Conservation (phyloP, 2,329 filamentous ascomycete genomes). For the Magnaporthales sp. region DNA sequence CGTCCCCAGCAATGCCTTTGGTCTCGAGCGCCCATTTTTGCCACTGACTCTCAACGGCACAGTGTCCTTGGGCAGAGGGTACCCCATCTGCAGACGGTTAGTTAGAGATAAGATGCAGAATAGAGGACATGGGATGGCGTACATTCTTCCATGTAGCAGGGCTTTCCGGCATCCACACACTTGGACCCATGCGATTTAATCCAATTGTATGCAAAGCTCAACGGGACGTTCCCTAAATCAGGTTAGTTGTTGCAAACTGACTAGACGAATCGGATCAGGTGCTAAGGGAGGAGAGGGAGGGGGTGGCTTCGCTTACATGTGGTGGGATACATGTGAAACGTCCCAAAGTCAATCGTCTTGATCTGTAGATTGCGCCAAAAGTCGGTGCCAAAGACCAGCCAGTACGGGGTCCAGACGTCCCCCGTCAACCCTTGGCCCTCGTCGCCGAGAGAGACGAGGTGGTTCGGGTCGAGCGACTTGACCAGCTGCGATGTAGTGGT, state of each 20-base stretch:
- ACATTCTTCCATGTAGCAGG: constrained; percentile 32
- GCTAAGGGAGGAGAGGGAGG: no score
- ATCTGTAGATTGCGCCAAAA: constrained; percentile 42
- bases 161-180: constrained; percentile 28
- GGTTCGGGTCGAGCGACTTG: constrained; percentile 49
- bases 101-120: background rate
- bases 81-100: constrained; percentile 13
- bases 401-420: constrained; percentile 20
- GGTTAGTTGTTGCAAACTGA: background rate
- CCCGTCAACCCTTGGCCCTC: constrained; percentile 28
- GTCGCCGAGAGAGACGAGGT: constrained; percentile 56
- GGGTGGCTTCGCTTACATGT: constrained; percentile 19
- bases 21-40: constrained; percentile 22
- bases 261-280: background rate
- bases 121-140: constrained; percentile 12
- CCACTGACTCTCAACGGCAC: constrained; percentile 18
- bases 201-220: constrained; percentile 27
- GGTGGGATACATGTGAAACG: constrained; percentile 28
- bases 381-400: constrained; percentile 40
- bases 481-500: constrained; percentile 47
- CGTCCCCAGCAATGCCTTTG: constrained; percentile 24
- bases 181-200: constrained; percentile 26
- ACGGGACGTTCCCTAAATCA: constrained; percentile 18
- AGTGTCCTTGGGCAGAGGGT: constrained; percentile 12
- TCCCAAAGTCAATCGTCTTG: constrained; percentile 41